These are phyloP conservation scores for Penicillium nucicola DNA, from an alignment of 495 filamentous ascomycete genomes.

Conservation along the genomic window DNA sequence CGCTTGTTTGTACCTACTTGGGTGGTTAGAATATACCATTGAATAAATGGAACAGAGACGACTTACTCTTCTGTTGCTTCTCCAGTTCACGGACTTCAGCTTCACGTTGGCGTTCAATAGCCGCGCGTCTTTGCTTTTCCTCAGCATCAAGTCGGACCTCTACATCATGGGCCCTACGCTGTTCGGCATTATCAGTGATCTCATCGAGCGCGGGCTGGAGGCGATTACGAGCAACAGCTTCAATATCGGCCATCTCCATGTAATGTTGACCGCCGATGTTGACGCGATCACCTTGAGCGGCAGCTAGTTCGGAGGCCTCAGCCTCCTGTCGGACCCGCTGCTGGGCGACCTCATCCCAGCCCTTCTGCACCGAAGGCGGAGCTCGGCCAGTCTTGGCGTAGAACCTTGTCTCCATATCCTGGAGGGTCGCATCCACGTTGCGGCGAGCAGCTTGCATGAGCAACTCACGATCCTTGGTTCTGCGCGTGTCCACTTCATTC, in stretches of 20 bases:
- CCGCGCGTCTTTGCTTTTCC: slow-evolving; percentile 41
- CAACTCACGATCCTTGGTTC: slow-evolving; percentile 68
- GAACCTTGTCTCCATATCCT: slow-evolving; percentile 75
- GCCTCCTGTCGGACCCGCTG: slow-evolving; percentile 60
- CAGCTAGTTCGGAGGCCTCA: slow-evolving; percentile 57
- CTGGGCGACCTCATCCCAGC: slow-evolving; percentile 76
- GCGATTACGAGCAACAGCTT: slow-evolving; percentile 72
- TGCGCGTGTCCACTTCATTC: slow-evolving; percentile 67
- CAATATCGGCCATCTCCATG: slow-evolving; percentile 75
- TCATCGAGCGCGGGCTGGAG: slow-evolving; percentile 92
- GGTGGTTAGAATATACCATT: slow-evolving; percentile 24
- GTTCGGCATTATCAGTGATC: slow-evolving; percentile 72
- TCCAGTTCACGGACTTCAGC: slow-evolving; percentile 50
- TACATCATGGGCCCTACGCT: slow-evolving; percentile 57
- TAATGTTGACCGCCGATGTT: slow-evolving; percentile 79
- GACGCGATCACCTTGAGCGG: slow-evolving; percentile 59
- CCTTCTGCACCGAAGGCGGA: slow-evolving; percentile 62
- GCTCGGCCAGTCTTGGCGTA: slow-evolving; percentile 74
- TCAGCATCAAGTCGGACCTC: slow-evolving; percentile 55
- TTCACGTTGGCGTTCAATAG: slow-evolving; percentile 51
- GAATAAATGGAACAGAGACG: background rate
- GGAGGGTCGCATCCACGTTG: slow-evolving; percentile 75
- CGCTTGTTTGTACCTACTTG: slow-evolving; percentile 49
- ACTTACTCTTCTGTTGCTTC: slow-evolving; percentile 50
- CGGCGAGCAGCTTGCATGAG: slow-evolving; percentile 77